These are phyloP conservation scores for Fragilariopsis cylindrus DNA, from an alignment of 108 stramenopile species.

Conservation along the genomic window DNA sequence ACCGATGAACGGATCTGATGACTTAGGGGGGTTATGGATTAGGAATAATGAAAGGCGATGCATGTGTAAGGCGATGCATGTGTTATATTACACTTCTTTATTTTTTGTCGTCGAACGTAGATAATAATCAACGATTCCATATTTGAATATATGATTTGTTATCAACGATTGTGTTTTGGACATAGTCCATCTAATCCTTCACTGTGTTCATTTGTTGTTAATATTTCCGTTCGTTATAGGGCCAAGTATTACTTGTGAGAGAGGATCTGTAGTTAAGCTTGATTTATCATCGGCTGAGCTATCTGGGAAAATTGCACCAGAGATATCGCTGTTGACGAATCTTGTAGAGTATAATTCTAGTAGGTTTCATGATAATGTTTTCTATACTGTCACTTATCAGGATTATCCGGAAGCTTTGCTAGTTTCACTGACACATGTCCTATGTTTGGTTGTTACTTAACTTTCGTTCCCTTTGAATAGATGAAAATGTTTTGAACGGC, in stretches of 20 bases:
- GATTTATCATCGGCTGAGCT: not conserved
- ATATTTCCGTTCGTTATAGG: too few species aligned
- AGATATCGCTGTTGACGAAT: slow-evolving; percentile 42
- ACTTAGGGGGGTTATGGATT: not conserved
- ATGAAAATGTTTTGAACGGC: not conserved
- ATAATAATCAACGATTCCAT: too few species aligned
- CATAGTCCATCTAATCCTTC: too few species aligned
- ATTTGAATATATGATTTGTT: too few species aligned
- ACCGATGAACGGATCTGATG: not conserved
- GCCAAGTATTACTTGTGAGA: not conserved
- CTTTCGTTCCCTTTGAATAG: not conserved
- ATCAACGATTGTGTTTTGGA: too few species aligned
- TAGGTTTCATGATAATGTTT: not conserved
- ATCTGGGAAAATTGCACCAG: not conserved
- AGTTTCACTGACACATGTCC: not conserved
- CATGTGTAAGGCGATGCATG: not conserved
- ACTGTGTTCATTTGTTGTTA: too few species aligned
- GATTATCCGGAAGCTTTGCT: slow-evolving; percentile 32
- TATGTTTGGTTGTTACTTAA: not conserved
- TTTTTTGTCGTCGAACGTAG: too few species aligned
- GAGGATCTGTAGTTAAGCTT: slow-evolving; percentile 5
- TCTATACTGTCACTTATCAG: slow-evolving; percentile 21
- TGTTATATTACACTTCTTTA: too few species aligned
- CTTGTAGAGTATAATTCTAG: slow-evolving; percentile 30
- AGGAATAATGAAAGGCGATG: not conserved